Conservation (phyloP, 768 basidiomycete species). For the Xerocomellus intermedius region DNA sequence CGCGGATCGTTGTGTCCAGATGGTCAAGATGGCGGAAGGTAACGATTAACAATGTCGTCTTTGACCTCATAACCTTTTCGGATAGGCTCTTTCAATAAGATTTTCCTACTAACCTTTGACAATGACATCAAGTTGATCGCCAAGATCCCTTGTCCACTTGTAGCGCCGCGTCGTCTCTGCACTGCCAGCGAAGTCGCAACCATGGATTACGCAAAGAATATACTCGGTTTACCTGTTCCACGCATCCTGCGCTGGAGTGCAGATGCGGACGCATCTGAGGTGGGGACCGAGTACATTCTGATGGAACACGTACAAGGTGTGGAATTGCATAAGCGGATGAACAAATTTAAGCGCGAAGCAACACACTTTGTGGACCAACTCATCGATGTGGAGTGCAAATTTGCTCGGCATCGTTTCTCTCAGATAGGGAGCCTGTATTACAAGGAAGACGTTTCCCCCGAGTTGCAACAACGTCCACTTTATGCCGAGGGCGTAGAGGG, state of each 20-base stretch:
- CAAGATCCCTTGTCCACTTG: slow-evolving; percentile 20
- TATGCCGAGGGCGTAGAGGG: slow-evolving; percentile 30
- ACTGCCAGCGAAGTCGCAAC: slow-evolving; percentile 41
- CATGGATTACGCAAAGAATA: slow-evolving; percentile 29
- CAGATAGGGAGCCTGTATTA: slow-evolving; percentile 38
- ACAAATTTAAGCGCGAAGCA: neutral
- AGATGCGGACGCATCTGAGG: slow-evolving; percentile 17
- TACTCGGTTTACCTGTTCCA: slow-evolving; percentile 30
- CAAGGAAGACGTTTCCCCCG: slow-evolving; percentile 26
- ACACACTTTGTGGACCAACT: slow-evolving; percentile 16
- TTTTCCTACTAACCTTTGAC: slow-evolving; percentile 15
- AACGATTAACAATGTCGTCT: neutral
- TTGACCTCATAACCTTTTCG: neutral
- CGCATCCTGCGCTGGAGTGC: slow-evolving; percentile 32
- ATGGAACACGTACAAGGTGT: slow-evolving; percentile 32
- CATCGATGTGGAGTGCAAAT: slow-evolving; percentile 21
- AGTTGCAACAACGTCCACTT: slow-evolving; percentile 9
- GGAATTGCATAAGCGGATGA: slow-evolving; percentile 19
- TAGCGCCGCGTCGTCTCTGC: slow-evolving; percentile 26
- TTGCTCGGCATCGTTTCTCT: slow-evolving; percentile 25
- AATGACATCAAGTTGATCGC: slow-evolving; percentile 14
- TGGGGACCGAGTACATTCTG: slow-evolving; percentile 36
- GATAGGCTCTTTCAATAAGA: slow-evolving; percentile 12
- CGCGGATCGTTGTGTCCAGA: slow-evolving; percentile 16
- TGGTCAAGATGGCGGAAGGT: slow-evolving; percentile 17